These are phyloP conservation scores for Boechera stricta DNA, from an alignment of 345 rosid species.

Conservation along the genomic window DNA sequence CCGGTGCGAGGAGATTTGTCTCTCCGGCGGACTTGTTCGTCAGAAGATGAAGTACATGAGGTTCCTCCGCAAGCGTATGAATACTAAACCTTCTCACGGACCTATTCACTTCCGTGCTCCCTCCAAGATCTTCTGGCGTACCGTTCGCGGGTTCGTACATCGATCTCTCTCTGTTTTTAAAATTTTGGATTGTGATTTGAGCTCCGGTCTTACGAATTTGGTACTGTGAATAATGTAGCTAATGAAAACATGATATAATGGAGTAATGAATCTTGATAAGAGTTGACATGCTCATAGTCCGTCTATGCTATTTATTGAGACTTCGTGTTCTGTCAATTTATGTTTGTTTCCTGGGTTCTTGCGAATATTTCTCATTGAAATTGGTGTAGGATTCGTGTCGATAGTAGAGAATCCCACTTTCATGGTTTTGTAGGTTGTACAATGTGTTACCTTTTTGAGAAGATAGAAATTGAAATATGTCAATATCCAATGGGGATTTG, in stretches of 20 bases:
- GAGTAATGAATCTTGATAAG: neutral
- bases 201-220: neutral
- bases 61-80: conserved; percentile 92
- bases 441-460: neutral
- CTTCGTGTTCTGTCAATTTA: too few relatives aligned
- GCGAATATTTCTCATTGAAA: neutral
- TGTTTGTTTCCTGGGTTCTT: too few relatives aligned
- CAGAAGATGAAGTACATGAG: conserved; percentile 92
- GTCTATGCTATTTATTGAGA: too few relatives aligned
- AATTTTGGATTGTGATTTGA: neutral
- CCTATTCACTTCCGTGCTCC: conserved; percentile 95
- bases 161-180: neutral
- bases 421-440: neutral
- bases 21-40: conserved; percentile 84
- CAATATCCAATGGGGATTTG: neutral
- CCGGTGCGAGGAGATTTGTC: conserved; percentile 82
- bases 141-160: conserved; percentile 69
- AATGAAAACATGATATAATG: neutral
- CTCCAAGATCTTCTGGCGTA: conserved; percentile 91
- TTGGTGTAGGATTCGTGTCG: neutral
- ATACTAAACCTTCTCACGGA: conserved; percentile 94
- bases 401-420: neutral
- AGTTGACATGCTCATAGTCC: too few relatives aligned
- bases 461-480: neutral
- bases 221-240: conserved; percentile 1